Percentiles rank a stretch among this genome's conserved stretches.
These are phyloP conservation scores for Leishmania major DNA, from an alignment of 208 protist genomes.

Conservation along the genomic window DNA sequence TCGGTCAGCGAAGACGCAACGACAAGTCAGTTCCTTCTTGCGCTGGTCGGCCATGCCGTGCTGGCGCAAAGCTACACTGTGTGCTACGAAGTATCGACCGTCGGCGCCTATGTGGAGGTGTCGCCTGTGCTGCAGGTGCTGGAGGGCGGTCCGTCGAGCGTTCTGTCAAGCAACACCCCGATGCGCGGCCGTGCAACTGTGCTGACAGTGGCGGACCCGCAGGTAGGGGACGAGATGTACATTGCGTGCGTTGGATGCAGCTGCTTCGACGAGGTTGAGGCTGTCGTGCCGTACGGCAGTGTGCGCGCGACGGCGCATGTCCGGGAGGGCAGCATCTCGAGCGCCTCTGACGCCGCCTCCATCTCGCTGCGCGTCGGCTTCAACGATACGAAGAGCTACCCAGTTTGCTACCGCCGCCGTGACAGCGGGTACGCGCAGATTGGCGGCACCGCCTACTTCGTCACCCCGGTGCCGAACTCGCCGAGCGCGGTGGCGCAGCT, in stretches of 20 bases:
- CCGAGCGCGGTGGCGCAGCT: constrained; percentile 37
- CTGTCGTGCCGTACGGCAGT: constrained; percentile 71
- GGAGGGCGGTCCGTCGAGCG: constrained; percentile 54
- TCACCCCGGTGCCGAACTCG: constrained; percentile 49
- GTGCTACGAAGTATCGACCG: constrained; percentile 68
- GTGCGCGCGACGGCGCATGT: constrained; percentile 25
- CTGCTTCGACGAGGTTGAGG: constrained; percentile 63
- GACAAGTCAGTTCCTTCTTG: constrained; percentile 46
- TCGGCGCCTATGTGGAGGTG: constrained; percentile 65
- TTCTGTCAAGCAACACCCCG: constrained; percentile 76
- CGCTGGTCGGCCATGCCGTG: constrained; percentile 37
- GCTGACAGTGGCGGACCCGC: constrained; percentile 45
- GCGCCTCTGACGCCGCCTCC: constrained; percentile 2
- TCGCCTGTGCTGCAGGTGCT: constrained; percentile 45
- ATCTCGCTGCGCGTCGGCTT: constrained; percentile 77
- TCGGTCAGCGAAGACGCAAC: constrained; percentile 29
- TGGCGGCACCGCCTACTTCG: constrained; percentile 23
- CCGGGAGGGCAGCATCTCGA: background rate
- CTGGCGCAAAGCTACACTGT: constrained; percentile 59
- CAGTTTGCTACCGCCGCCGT: constrained; percentile 77
- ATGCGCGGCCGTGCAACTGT: constrained; percentile 81
- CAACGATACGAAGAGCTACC: constrained; percentile 42
- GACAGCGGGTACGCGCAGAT: constrained; percentile 84
- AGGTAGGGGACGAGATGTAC: constrained; percentile 56
- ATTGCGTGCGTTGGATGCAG: constrained; percentile 71